Percentiles rank a stretch among this genome's conserved stretches.
Evolutionary conservation across 257 asterid species (phyloP).

Genomic region (Vinca minor): DNA sequence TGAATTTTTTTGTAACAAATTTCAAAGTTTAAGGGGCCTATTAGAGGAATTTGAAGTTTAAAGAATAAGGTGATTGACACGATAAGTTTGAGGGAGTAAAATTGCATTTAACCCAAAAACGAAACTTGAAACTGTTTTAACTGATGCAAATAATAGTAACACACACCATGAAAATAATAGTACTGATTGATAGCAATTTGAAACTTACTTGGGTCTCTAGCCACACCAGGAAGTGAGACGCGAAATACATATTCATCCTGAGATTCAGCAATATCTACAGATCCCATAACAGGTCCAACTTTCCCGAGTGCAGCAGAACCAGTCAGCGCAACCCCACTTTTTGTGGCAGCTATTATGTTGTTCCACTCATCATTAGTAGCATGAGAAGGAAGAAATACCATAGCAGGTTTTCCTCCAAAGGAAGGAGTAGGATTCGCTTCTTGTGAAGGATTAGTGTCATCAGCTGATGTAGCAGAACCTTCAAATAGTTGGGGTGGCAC

Average conservation of each 20-base stretch:
- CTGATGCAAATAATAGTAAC: not conserved
- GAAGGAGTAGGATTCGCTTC: conserved; percentile 6
- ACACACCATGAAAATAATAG: not conserved
- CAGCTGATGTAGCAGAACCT: conserved; percentile 10
- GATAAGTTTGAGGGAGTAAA: too few species aligned
- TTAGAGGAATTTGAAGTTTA: too few species aligned
- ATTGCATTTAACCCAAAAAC: too few species aligned
- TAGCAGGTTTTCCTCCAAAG: conserved; percentile 23
- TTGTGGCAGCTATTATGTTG: conserved; percentile 22
- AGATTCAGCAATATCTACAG: conserved; percentile 37
- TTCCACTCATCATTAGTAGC: conserved; percentile 36
- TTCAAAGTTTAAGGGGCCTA: too few species aligned
- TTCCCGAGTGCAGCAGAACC: conserved; percentile 37
- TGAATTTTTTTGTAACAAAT: too few species aligned
- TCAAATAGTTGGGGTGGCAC: conserved; percentile 21
- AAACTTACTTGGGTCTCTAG: conserved; percentile 33
- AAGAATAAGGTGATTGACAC: too few species aligned
- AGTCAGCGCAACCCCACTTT: conserved; percentile 30
- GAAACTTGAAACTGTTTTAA: not conserved
- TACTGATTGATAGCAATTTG: not conserved
- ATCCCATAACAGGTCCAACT: conserved; percentile 35
- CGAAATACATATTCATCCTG: conserved; percentile 35
- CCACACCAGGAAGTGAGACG: conserved; percentile 43
- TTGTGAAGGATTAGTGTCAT: conserved; percentile 13
- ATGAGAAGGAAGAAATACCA: conserved; percentile 28